Percentiles rank a stretch among this genome's conserved stretches.
phyloP scores from a whole-genome alignment of 345 rosid species.

The Pistacia atlantica region DNA sequence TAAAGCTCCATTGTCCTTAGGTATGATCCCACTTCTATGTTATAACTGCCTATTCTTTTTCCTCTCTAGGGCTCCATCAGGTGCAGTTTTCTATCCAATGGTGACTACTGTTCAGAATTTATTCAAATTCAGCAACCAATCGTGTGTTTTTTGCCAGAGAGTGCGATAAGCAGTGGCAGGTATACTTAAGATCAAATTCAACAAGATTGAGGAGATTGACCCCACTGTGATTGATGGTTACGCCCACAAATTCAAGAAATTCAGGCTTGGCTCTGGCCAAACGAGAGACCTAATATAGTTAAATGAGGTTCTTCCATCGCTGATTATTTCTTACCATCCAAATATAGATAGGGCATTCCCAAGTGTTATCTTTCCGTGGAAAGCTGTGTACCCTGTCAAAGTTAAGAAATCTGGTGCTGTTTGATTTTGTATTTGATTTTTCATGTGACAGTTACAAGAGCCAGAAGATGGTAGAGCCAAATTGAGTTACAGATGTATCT shows the following conservation, averaged over 20 bases:
- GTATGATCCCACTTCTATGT: constrained; percentile 1
- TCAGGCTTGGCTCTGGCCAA: constrained; percentile 57
- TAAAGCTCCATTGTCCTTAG: constrained; percentile 17
- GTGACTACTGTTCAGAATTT: constrained; percentile 10
- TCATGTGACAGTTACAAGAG: neutral
- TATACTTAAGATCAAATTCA: constrained; percentile 30
- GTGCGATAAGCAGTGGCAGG: constrained; percentile 4
- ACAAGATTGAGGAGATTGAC: constrained; percentile 68
- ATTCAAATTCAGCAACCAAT: constrained; percentile 15
- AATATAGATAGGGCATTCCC: constrained; percentile 18
- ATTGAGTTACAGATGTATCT: too few species aligned
- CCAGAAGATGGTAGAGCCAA: too few species aligned
- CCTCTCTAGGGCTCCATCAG: neutral
- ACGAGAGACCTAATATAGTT: constrained; percentile 35
- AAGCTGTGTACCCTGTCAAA: neutral
- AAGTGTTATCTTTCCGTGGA: neutral
- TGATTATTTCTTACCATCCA: constrained; percentile 59
- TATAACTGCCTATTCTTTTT: neutral
- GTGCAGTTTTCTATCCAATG: constrained; percentile 13
- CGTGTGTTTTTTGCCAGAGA: constrained; percentile 21
- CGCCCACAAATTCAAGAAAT: constrained; percentile 69
- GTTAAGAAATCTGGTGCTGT: neutral
- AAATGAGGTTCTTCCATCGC: constrained; percentile 62
- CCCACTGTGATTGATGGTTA: constrained; percentile 66
- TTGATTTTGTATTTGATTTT: neutral